Evolutionary conservation across 305 asterid genomes (phyloP).

Genomic region (Fraxinus angustifolia): DNA sequence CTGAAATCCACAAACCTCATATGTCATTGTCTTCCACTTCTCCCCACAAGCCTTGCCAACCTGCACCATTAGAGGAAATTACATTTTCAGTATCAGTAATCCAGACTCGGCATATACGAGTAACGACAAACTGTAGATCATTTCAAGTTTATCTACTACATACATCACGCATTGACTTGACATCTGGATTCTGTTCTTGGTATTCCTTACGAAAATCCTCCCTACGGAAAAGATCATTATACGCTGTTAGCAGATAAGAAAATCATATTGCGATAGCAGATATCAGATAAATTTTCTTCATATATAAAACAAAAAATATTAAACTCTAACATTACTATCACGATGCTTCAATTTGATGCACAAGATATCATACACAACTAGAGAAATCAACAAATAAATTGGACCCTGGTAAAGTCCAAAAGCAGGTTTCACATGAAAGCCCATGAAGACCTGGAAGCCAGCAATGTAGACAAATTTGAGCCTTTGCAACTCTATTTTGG

Average conservation of each 20-base stretch:
- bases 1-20: constrained; percentile 53
- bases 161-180: constrained; percentile 92
- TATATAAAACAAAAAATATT: background rate
- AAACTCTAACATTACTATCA: background rate
- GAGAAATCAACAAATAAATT: background rate
- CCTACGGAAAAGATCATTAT: constrained; percentile 39
- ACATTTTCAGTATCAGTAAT: constrained; percentile 10
- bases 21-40: constrained; percentile 90
- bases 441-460: background rate
- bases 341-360: background rate
- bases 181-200: constrained; percentile 74
- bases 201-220: constrained; percentile 96
- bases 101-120: constrained; percentile 13
- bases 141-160: background rate
- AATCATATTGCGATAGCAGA: background rate
- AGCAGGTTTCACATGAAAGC: background rate
- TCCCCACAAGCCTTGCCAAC: constrained; percentile 93
- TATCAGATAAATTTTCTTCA: background rate
- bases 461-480: background rate
- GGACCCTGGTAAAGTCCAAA: background rate
- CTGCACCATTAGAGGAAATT: constrained; percentile 36
- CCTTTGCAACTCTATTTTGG: background rate
- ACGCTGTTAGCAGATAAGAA: background rate
- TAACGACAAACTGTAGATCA: background rate
- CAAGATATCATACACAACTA: background rate